Base-by-base conservation (phyloP, 1,284 basidiomycete genomes). In the Leccinum cinnamomeum region DNA sequence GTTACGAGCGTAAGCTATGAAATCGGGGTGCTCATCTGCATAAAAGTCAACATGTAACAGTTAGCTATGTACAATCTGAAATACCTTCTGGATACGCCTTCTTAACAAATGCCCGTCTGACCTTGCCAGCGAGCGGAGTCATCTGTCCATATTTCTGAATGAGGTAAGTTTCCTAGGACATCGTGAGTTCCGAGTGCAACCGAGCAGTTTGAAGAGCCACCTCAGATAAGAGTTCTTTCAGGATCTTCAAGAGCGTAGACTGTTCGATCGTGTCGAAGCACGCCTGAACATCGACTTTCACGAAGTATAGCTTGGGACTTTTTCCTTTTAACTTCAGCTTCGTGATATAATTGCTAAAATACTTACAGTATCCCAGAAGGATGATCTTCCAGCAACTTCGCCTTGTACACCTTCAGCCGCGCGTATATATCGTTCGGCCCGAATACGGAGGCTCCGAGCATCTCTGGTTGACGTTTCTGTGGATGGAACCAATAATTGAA, bases 251-350 rank as follows among this genome's bases (percentile, higher is more conserved):
- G 55, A 99, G 77, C 70, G 91, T 95, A 23, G 83, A 82, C 74
- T 99, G 97, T 51, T 95, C 89, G 65, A 99, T 98, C 0, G 92
- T 95, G 76, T 99, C 97, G 79, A 98, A 99, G 64, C 95, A 97
- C 1, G 95, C 90, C 64, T 91, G 89, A 14, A 99, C 94, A 72
- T 99, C 97, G 33, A 97, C 87, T 75, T 99, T 99, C 64, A 96
- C 95, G 70, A 99, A 97, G 74, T 95, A 98, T 3, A 97, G 76
- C 66, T 86, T 88, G 0, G 94, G 93, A 23, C 94, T 95, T 62
- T 44, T 44, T 46, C 56, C 20, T 4, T 41, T 75, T 16, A 73
- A 37, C 16, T 14, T 11, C 5, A 48, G 20, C 8, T 20, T 50
- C 37, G 0, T 10, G 3, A 30, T 33, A 33, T 48, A 35, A 4